Evolutionary conservation across 2,329 filamentous ascomycete genomes (phyloP), one percentile per base, ranked within the genome.

Genomic region (Pleochaeta shiraiana): DNA sequence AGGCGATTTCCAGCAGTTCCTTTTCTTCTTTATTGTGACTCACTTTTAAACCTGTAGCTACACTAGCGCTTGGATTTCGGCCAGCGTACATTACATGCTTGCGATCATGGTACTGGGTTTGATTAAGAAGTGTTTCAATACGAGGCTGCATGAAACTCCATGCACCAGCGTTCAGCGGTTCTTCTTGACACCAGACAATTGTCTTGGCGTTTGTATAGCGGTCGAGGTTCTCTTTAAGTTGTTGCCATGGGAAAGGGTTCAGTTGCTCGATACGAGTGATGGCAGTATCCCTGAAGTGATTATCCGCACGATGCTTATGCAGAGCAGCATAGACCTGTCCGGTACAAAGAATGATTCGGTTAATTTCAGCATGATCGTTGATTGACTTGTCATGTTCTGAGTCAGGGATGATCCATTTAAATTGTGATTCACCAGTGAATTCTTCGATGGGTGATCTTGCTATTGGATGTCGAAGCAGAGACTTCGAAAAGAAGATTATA

Each of bases 81-180:
- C 93, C 93, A 66, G 93, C 93, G 76, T 97, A 98, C 84, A 96
- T 90, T 74, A 96, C 90, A 77, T 95, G 89, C 78, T 95, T 91
- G 74, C 88, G 85, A 77, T 95, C 85, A 79, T 97, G 92, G 77
- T 95, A 81, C 77, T 95, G 77, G 0, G 93, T 97, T 74, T 95
- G 76, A 79, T 97, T 96, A 69, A 98, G 81, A 69, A 98, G 78
- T 9, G 92, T 98, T 83, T 98, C 93, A 68, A 98, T 90, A 73
- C 93, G 87, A 34, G 93, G 93, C 78, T 98, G 93, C n/a, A 86
- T 88, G 78, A 93, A 97, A 74, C 84, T 90, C 93, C 93, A 98
- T 59, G 89, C 89, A 75, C 93, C 93, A 9, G 93, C 93, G 74
- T 98, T 98, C 66, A 98, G 83, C 34, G 93, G 93, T 79, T 98